A percentile compares a stretch with the other conserved stretches of the same genome.
Evolutionary conservation across 306 rosid genomes (phyloP).

Genomic region (Macrotyloma uniflorum): DNA sequence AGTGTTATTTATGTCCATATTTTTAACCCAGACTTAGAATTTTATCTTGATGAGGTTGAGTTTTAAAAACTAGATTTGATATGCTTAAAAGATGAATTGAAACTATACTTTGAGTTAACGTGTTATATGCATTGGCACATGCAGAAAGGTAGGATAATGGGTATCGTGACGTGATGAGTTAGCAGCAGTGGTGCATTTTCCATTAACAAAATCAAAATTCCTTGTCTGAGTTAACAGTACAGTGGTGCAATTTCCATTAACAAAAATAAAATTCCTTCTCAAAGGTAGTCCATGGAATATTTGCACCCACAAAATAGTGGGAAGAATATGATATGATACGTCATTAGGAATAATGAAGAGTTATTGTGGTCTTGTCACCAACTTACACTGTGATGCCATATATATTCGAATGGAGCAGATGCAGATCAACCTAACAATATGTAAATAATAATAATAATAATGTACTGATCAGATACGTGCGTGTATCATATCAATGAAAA

Average conservation of each 20-base stretch:
- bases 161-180: not conserved
- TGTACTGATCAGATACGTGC: not conserved
- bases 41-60: no score
- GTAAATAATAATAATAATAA: not conserved
- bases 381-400: not conserved
- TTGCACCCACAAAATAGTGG: not conserved
- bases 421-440: not conserved
- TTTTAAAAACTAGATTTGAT: no score
- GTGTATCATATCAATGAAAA: not conserved
- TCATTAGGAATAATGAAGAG: not conserved
- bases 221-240: not conserved
- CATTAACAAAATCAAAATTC: conserved; percentile 3
- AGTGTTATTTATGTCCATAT: no score
- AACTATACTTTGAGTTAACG: no score
- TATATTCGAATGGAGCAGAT: not conserved
- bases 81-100: no score
- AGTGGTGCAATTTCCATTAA: conserved; percentile 6
- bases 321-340: conserved; percentile 2
- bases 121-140: not conserved
- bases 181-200: not conserved
- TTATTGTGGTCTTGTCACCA: not conserved
- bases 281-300: not conserved
- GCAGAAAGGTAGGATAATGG: not conserved
- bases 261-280: conserved; percentile 18
- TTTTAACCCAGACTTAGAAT: no score